A percentile compares a stretch with the other conserved stretches of the same genome.
Evolutionary conservation across 148 eudicot species (phyloP).

Genomic region (Rhododendron molle): DNA sequence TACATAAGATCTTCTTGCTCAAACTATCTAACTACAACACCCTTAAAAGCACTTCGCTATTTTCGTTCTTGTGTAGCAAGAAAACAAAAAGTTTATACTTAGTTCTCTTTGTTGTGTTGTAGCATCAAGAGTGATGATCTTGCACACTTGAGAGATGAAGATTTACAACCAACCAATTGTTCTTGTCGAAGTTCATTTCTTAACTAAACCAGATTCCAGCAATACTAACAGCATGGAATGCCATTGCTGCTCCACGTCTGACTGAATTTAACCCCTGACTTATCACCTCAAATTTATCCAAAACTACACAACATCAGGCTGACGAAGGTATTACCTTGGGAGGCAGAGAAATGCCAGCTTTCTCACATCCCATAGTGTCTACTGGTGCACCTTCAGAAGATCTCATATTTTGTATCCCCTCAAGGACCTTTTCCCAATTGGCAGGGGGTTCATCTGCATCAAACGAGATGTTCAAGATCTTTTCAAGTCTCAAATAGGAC

Average conservation of each 20-base stretch:
- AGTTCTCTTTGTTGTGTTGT: too few relatives aligned
- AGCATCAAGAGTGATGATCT: too few relatives aligned
- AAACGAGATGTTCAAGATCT: not conserved
- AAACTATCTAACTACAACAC: too few relatives aligned
- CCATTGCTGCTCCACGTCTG: not conserved
- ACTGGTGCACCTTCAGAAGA: constrained; percentile 83
- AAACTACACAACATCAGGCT: not conserved
- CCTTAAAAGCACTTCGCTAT: too few relatives aligned
- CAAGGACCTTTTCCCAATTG: constrained; percentile 70
- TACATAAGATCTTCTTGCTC: too few relatives aligned
- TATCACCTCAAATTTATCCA: not conserved
- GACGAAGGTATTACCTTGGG: constrained; percentile 51
- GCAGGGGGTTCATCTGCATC: constrained; percentile 50
- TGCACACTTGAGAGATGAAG: too few relatives aligned
- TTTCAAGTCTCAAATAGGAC: not conserved
- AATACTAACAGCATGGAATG: not conserved
- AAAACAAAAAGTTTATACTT: too few relatives aligned
- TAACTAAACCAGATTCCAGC: not conserved
- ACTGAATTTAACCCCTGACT: not conserved
- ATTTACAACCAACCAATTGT: too few relatives aligned
- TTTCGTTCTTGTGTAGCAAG: too few relatives aligned
- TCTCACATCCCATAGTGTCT: constrained; percentile 83
- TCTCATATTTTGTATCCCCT: constrained; percentile 76
- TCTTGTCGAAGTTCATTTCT: not conserved
- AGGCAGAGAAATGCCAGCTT: constrained; percentile 72